Conservation (phyloP, 2,329 filamentous ascomycete species). For the Fusarium praegraminearum region DNA sequence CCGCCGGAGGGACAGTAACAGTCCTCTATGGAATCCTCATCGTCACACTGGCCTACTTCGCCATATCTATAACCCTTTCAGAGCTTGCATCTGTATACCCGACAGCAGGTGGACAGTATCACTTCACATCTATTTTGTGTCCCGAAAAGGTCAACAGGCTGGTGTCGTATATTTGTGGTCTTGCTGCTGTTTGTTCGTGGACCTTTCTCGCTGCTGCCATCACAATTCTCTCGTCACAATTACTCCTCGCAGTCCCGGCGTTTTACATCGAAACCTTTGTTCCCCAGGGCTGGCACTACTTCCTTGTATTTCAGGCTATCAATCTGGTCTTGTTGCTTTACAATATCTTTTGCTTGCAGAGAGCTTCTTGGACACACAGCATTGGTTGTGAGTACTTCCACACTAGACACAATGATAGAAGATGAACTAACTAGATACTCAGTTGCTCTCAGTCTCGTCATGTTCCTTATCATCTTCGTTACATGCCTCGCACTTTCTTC, state of each 20-base stretch:
- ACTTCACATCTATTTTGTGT: neutral
- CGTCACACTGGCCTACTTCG: neutral
- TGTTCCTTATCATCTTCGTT: neutral
- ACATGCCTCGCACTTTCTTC: neutral
- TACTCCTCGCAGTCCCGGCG: neutral
- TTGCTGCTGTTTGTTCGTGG: neutral
- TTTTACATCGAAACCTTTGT: neutral
- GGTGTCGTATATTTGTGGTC: neutral
- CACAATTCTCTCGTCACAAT: neutral
- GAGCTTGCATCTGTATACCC: neutral
- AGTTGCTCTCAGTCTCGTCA: neutral
- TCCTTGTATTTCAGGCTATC: neutral
- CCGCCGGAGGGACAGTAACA: neutral
- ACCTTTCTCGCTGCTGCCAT: neutral
- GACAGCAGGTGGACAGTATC: neutral
- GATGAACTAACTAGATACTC: neutral
- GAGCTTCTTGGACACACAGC: neutral
- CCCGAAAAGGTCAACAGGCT: neutral
- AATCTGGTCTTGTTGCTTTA: neutral
- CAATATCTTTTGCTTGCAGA: neutral
- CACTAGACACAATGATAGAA: neutral
- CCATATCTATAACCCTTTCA: neutral
- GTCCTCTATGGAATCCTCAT: neutral
- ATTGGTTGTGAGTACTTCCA: neutral
- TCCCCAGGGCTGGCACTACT: neutral